Percentiles rank a stretch among this genome's conserved stretches.
Evolutionary conservation across 2,329 filamentous ascomycete species (phyloP).

Genomic region (Xylariaceae sp.): DNA sequence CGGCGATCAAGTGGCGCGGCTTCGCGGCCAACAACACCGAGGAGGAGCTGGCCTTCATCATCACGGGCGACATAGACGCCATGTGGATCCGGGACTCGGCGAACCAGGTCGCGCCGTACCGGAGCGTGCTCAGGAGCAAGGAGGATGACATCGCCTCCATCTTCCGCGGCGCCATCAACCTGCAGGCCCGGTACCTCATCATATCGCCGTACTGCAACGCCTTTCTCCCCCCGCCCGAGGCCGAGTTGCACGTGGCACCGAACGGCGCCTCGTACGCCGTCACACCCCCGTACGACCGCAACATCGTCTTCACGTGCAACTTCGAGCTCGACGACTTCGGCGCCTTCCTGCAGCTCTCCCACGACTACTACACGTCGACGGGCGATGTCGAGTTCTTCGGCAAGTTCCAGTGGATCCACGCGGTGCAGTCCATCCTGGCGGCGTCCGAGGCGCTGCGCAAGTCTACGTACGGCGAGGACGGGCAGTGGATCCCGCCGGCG

Average conservation of each 20-base stretch:
- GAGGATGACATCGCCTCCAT: conserved; percentile 58
- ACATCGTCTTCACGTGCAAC: conserved; percentile 87
- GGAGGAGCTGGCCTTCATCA: conserved; percentile 64
- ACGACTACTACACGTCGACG: conserved; percentile 73
- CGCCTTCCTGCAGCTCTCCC: conserved; percentile 75
- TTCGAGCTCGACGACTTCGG: conserved; percentile 91
- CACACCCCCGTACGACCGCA: conserved; percentile 61
- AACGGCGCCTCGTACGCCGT: conserved; percentile 55
- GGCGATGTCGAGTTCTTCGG: conserved; percentile 68
- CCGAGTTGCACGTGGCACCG: conserved; percentile 52
- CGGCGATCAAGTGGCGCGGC: conserved; percentile 72
- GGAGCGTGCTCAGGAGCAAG: conserved; percentile 53
- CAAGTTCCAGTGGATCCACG: conserved; percentile 64
- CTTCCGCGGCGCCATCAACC: conserved; percentile 66
- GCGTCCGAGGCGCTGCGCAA: conserved; percentile 65
- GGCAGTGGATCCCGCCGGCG: conserved; percentile 24
- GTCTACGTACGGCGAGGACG: conserved; percentile 48
- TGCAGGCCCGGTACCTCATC: conserved; percentile 63
- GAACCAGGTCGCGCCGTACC: conserved; percentile 66
- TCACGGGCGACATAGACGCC: conserved; percentile 79
- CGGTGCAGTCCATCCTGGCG: conserved; percentile 63
- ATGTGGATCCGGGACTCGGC: conserved; percentile 85
- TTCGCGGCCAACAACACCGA: conserved; percentile 44
- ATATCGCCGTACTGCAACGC: conserved; percentile 80
- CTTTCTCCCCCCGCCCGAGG: conserved; percentile 79